Evolutionary conservation across 192 early-diverging fungal genomes (phyloP), one percentile per base, ranked within the genome.

Genomic region (Coemansia sp.): DNA sequence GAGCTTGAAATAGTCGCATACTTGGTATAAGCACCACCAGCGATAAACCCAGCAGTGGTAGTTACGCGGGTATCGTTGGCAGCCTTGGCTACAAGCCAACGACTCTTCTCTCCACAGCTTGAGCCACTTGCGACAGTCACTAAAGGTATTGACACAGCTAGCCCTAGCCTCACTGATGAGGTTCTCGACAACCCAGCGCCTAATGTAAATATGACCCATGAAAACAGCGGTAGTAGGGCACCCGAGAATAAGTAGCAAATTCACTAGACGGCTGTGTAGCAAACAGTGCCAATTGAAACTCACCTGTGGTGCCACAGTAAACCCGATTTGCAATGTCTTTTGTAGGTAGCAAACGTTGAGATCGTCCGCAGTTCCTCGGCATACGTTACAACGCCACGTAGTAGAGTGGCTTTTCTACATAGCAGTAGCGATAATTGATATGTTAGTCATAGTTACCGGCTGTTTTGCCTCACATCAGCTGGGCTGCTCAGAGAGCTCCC

Each of bases 1-100:
- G 31, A 4, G 14, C 6, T 35, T 35, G 13, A 57, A 57, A 6
- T 34, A 34, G 33, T 46, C 29, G n/a, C 21, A 24, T 34, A 63
- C 31, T 41, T 44, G 37, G 35, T 45, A 24, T 29, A 62, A 62
- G 53, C 50, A 64, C 79, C 79, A 81, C 79, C 79, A 81, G 19
- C 79, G 66, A 50, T 75, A 81, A 7, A 76, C 79, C 79, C 79
- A 81, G 70, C 79, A 81, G 39, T 81, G 74, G 60, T 81, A 81
- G 67, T 81, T 81, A 21, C 79, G 79, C 13, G 74, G 74, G 39
- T 81, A 76, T 29, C 59, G 51, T 35, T 67, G 64, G 40, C 79
- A 76, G 31, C 59, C 37, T 3, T 45, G 42, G 35, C 39, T 40
- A 45, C 74, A 76, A n/a, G 66, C 19, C 27, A 4, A 36, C 10